Conservation (phyloP, 2,329 filamentous ascomycete species). For the Scedosporium aurantiacum region DNA sequence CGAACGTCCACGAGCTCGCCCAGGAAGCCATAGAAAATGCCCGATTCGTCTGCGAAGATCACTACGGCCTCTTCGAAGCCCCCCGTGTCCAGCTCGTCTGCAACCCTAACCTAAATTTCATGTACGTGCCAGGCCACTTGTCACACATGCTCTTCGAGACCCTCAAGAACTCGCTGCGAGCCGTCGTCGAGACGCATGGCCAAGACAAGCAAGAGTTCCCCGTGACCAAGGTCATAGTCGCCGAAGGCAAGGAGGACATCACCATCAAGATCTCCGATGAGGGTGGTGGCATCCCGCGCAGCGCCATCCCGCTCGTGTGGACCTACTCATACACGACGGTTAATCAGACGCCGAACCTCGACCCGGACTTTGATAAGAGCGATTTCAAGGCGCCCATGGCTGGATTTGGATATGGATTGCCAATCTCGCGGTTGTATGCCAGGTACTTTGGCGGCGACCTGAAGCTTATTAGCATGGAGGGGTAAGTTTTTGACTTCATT, state of each 20-base stretch:
- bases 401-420: conserved; percentile 94
- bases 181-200: conserved; percentile 90
- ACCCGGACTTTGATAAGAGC: conserved; percentile 96
- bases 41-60: conserved; percentile 97
- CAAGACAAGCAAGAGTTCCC: conserved; percentile 94
- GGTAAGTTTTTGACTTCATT: conserved; percentile 45
- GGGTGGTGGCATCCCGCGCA: conserved; percentile 87
- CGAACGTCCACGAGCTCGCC: conserved; percentile 87
- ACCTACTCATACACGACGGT: conserved; percentile 99
- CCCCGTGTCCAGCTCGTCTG: conserved; percentile 95
- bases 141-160: conserved; percentile 99
- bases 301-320: conserved; percentile 94
- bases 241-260: conserved; percentile 95
- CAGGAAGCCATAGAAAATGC: conserved; percentile 98
- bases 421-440: conserved; percentile 88
- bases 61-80: conserved; percentile 94
- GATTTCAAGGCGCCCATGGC: conserved; percentile 99
- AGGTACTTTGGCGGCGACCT: conserved; percentile 95
- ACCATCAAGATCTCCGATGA: conserved; percentile 98
- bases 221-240: conserved; percentile 93
- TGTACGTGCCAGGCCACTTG: conserved; percentile 98
- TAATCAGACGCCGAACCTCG: conserved; percentile 84
- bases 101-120: conserved; percentile 89
- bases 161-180: conserved; percentile 92
- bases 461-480: conserved; percentile 98